Evolutionary conservation across 2,329 filamentous ascomycete species (phyloP).

Genomic region (Pezicula neosporulosa): DNA sequence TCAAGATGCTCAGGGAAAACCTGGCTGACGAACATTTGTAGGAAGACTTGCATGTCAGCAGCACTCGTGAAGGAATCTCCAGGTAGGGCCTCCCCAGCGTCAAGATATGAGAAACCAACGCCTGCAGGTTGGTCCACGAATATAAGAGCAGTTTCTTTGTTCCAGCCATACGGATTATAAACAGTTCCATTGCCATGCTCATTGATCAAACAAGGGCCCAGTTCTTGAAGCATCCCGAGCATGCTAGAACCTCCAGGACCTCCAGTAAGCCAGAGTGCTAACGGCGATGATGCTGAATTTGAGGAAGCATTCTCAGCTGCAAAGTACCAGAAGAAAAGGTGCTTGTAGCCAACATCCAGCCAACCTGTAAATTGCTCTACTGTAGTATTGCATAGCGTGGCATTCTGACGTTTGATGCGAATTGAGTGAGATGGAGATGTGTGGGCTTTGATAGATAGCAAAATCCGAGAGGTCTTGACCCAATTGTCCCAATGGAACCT

Average conservation of each 20-base stretch:
- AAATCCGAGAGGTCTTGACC: slow-evolving; percentile 6
- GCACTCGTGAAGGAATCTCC: slow-evolving; percentile 38
- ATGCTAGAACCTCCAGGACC: slow-evolving; percentile 61
- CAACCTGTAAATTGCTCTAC: slow-evolving; percentile 23
- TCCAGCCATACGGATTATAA: slow-evolving; percentile 58
- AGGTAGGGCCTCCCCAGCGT: slow-evolving; percentile 30
- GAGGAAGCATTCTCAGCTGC: slow-evolving; percentile 29
- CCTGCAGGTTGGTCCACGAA: slow-evolving; percentile 61
- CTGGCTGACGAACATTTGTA: slow-evolving; percentile 42
- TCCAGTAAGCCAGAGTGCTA: slow-evolving; percentile 63
- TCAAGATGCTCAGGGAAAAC: slow-evolving; percentile 38
- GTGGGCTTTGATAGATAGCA: slow-evolving; percentile 11
- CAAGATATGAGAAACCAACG: slow-evolving; percentile 59
- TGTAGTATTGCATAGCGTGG: slow-evolving; percentile 18
- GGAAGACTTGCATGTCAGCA: slow-evolving; percentile 44
- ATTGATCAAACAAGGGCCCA: slow-evolving; percentile 41
- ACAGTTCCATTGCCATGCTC: slow-evolving; percentile 42
- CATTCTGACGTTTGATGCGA: slow-evolving; percentile 18
- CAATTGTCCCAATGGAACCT: background rate
- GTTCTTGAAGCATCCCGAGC: slow-evolving; percentile 57
- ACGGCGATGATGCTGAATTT: slow-evolving; percentile 38
- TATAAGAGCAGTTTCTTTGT: slow-evolving; percentile 49
- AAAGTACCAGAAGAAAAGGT: slow-evolving; percentile 44
- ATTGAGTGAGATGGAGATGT: slow-evolving; percentile 17
- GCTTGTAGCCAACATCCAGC: slow-evolving; percentile 28